Base-by-base conservation (phyloP, 441 rosid genomes). In the Macaranga tanarius region DNA sequence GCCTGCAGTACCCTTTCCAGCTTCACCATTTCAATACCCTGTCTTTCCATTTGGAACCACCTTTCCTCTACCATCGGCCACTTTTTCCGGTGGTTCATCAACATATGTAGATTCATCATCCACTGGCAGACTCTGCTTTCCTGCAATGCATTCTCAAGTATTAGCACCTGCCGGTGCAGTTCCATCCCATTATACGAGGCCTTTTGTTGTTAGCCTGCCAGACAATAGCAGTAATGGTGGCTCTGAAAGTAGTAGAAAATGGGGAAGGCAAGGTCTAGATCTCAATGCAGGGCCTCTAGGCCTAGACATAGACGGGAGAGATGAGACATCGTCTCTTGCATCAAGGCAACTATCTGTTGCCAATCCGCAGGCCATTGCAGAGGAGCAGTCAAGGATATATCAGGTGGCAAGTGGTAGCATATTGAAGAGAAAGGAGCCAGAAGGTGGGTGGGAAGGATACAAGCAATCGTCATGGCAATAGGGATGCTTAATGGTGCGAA, bases 391-490 rank as follows among this genome's bases (percentile, higher is more conserved):
- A 15, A 83, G 79, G 78, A 76, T 79, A 74, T 85, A 65, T 73
- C 80, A 80, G 58, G 57, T 60, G 25, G 69, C 73, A 16, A 75
- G 77, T 11, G 75, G 79, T n/a, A 50, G 76, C 28, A 69, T 79
- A 6, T 73, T 78, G 38, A 83, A 85, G 72, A 76, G 85, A 63
- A 85, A 85, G 81, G 88, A 83, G 54, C 88, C 88, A 42, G 88
- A 85, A 23, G 79, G 82, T 11, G 79, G 82, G 50, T 83, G 86
- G 88, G 86, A 85, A 68, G 58, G 86, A 69, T 77, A 79, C 69
- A 80, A 69, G 70, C 86, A 79, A 62, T 67, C 84, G 59, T 76
- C 87, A 42, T 81, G 86, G 88, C 80, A 80, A 23, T 82, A 82
- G 74, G 5, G 73, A 61, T 51, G 60, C 38, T 62, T 19, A 42